Percentiles rank a stretch among this genome's conserved stretches.
Conservation (phyloP, 345 rosid species). For the Viola odorata region DNA sequence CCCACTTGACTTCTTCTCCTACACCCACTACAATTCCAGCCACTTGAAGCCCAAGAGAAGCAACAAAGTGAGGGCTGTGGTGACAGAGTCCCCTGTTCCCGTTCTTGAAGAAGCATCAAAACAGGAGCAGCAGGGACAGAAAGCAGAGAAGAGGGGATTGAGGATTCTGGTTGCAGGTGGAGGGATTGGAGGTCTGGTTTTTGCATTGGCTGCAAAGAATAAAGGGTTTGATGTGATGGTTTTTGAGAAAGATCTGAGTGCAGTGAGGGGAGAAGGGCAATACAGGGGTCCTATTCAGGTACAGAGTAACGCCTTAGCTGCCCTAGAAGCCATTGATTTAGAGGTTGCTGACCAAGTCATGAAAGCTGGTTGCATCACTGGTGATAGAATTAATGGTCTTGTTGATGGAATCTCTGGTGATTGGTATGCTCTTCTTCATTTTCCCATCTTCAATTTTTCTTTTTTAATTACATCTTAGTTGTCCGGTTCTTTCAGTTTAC, state of each 20-base stretch:
- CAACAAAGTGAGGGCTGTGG: conserved; percentile 41
- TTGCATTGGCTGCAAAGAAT: conserved; percentile 83
- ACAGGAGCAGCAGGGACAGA: conserved; percentile 1
- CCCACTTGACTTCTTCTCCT: conserved; percentile 38
- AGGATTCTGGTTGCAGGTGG: conserved; percentile 83
- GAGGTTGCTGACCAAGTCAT: conserved; percentile 81
- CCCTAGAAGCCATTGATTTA: conserved; percentile 85
- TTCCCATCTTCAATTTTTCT: neutral
- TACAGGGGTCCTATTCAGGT: conserved; percentile 95
- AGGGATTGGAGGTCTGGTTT: conserved; percentile 84
- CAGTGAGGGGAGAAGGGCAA: conserved; percentile 93
- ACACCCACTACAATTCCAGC: conserved; percentile 13
- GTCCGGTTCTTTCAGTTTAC: conserved; percentile 5
- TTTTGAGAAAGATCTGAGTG: conserved; percentile 87
- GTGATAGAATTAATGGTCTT: conserved; percentile 87
- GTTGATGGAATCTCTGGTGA: conserved; percentile 88
- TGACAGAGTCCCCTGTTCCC: conserved; percentile 21
- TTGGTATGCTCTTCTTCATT: conserved; percentile 47
- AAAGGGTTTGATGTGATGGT: conserved; percentile 83
- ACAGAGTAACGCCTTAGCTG: conserved; percentile 96
- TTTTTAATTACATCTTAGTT: neutral
- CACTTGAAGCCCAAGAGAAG: conserved; percentile 23
- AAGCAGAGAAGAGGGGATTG: conserved; percentile 37
- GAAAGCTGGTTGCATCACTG: conserved; percentile 85
- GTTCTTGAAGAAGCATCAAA: neutral